phyloP scores from a whole-genome alignment of 2,329 filamentous ascomycete genomes.

The Colletotrichum incanum region DNA sequence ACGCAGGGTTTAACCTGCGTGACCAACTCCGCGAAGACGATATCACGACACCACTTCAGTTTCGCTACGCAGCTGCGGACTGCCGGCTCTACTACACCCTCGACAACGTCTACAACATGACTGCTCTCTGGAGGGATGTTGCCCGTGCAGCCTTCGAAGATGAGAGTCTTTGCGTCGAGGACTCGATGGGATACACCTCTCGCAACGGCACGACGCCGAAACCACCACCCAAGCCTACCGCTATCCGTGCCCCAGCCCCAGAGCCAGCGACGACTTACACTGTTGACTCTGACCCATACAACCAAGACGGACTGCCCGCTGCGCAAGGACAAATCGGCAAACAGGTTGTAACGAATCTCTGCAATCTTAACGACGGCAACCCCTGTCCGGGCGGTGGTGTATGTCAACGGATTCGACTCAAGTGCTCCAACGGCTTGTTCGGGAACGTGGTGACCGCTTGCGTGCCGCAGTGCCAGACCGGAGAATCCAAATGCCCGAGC shows the following conservation, averaged over 20 bases:
- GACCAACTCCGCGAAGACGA: constrained; percentile 39
- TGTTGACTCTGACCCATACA: constrained; percentile 3
- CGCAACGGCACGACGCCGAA: constrained; percentile 7
- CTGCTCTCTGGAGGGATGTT: constrained; percentile 66
- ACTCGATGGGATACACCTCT: constrained; percentile 25
- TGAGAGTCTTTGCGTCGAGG: constrained; percentile 23
- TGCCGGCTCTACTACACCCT: constrained; percentile 72
- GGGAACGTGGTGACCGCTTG: neutral
- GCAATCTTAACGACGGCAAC: neutral
- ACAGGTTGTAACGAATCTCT: neutral
- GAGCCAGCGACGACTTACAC: constrained; percentile 1
- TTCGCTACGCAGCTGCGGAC: constrained; percentile 69
- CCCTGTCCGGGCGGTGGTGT: neutral
- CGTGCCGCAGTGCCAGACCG: neutral
- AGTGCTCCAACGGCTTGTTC: neutral
- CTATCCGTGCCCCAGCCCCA: neutral
- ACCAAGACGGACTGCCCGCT: constrained; percentile 11
- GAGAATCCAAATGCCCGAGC: neutral
- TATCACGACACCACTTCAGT: constrained; percentile 65
- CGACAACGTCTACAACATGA: constrained; percentile 66
- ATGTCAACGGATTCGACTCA: neutral
- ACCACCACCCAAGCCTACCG: neutral
- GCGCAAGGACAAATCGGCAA: neutral
- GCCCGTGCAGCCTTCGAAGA: constrained; percentile 43
- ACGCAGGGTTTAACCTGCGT: constrained; percentile 27